A percentile compares a stretch with the other conserved stretches of the same genome.
These are phyloP conservation scores for Plenodomus lindquistii DNA, from an alignment of 2,329 filamentous ascomycete species.

Conservation along the genomic window DNA sequence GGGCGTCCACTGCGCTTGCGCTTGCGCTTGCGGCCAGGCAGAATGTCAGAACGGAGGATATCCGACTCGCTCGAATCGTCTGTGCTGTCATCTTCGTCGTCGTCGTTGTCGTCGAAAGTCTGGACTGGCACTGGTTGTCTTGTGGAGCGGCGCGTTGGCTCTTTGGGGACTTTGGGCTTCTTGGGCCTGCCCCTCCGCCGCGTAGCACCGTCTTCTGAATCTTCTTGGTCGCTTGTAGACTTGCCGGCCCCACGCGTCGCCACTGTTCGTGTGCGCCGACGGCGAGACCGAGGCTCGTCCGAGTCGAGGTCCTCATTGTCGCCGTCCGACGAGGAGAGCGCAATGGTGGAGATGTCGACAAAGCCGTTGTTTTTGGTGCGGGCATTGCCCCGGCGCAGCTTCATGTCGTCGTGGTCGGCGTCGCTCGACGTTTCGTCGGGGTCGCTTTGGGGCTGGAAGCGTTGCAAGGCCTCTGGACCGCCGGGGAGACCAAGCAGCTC, in stretches of 20 bases:
- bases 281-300: conserved; percentile 14
- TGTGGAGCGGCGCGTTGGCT: conserved; percentile 35
- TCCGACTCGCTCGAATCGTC: conserved; percentile 33
- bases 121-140: conserved; percentile 20
- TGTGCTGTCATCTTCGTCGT: conserved; percentile 31
- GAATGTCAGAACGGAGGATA: conserved; percentile 49
- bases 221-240: conserved; percentile 25
- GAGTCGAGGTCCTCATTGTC: conserved; percentile 16
- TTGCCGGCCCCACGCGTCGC: conserved; percentile 9
- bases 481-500: conserved; percentile 51
- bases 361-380: conserved; percentile 25
- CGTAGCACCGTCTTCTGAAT: conserved; percentile 12
- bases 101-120: conserved; percentile 26
- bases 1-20: conserved; percentile 21
- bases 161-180: conserved; percentile 19
- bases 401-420: conserved; percentile 25
- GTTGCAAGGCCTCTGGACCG: conserved; percentile 51
- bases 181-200: conserved; percentile 16
- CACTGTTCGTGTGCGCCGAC: conserved; percentile 12
- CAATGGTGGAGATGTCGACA: conserved; percentile 33
- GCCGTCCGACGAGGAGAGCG: conserved; percentile 39
- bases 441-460: conserved; percentile 41
- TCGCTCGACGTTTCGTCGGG: conserved; percentile 14
- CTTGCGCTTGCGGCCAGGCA: conserved; percentile 46
- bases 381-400: conserved; percentile 21